These are phyloP conservation scores for Magnolia kwangsiensis DNA, from an alignment of 164 flowering plant genomes.

Conservation along the genomic window DNA sequence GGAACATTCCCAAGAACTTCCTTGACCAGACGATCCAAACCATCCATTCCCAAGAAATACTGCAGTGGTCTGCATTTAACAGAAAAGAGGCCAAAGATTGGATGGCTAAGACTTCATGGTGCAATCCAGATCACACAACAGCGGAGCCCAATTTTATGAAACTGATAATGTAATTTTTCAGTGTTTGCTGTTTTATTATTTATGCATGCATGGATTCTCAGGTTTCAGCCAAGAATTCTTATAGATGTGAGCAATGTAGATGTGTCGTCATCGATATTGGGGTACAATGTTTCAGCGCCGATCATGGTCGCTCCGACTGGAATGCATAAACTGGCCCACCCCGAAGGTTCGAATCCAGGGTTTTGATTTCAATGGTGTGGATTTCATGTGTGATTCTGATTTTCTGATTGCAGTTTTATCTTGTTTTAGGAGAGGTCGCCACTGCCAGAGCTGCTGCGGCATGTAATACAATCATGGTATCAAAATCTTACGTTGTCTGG, in stretches of 20 bases:
- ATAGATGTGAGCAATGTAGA: slow-evolving; percentile 68
- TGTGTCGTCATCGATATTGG: slow-evolving; percentile 57
- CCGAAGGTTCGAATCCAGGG: slow-evolving; percentile 43
- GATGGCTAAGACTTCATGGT: too few species aligned
- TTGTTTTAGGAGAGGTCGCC: slow-evolving; percentile 62
- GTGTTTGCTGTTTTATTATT: neutral
- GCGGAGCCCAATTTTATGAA: too few species aligned
- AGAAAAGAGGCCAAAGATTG: too few species aligned
- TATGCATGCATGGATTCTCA: slow-evolving; percentile 22
- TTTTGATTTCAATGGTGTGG: neutral
- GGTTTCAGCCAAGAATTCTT: slow-evolving; percentile 72
- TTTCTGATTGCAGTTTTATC: slow-evolving; percentile 1
- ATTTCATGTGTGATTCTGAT: neutral
- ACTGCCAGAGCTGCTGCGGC: slow-evolving; percentile 86
- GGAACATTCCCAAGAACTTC: neutral
- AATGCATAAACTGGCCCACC: slow-evolving; percentile 63
- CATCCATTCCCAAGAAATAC: neutral
- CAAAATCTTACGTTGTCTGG: neutral
- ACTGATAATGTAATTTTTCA: neutral
- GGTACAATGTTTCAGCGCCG: slow-evolving; percentile 57
- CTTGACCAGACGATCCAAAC: neutral
- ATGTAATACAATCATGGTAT: slow-evolving; percentile 71
- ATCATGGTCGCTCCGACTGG: slow-evolving; percentile 80
- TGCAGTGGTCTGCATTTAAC: too few species aligned
- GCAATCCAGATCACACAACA: too few species aligned